A percentile compares a stretch with the other conserved stretches of the same genome.
These are phyloP conservation scores for Neopestalotiopsis sp. DNA, from an alignment of 2,329 filamentous ascomycete species.

Conservation along the genomic window DNA sequence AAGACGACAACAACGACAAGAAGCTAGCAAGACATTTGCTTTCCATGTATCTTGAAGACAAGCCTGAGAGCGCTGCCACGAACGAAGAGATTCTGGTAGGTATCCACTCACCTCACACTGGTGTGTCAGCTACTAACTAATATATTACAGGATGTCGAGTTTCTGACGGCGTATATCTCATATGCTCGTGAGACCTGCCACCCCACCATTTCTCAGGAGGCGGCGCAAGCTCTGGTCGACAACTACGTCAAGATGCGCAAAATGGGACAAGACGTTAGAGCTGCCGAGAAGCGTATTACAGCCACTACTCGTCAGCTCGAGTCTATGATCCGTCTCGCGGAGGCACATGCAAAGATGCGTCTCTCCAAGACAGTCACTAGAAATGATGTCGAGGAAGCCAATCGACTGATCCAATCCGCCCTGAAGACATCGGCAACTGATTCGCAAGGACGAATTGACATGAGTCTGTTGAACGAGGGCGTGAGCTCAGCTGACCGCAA, in stretches of 20 bases:
- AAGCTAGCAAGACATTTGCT: constrained; percentile 90
- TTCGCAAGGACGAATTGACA: constrained; percentile 89
- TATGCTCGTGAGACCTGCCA: constrained; percentile 89
- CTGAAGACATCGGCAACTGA: constrained; percentile 98
- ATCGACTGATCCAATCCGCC: constrained; percentile 89
- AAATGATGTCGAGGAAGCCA: constrained; percentile 86
- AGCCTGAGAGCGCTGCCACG: constrained; percentile 79
- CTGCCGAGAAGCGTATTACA: constrained; percentile 93
- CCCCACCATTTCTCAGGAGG: constrained; percentile 78
- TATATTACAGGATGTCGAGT: constrained; percentile 77
- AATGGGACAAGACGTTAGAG: constrained; percentile 84
- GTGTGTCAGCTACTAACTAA: constrained; percentile 30
- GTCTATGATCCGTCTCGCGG: constrained; percentile 95
- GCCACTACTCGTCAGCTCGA: constrained; percentile 96
- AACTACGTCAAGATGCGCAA: constrained; percentile 95
- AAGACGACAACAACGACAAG: constrained; percentile 88
- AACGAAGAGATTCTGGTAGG: constrained; percentile 80
- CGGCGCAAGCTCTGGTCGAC: constrained; percentile 81
- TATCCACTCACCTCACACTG: constrained; percentile 23
- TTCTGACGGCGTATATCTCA: constrained; percentile 95
- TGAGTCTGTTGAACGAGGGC: constrained; percentile 94
- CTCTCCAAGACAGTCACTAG: constrained; percentile 76
- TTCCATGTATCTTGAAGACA: constrained; percentile 96
- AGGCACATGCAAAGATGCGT: constrained; percentile 98
- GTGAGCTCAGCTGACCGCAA: constrained; percentile 86